Conservation (phyloP, 139 green algal genomes). For the Auxenochlorella protothecoides region DNA sequence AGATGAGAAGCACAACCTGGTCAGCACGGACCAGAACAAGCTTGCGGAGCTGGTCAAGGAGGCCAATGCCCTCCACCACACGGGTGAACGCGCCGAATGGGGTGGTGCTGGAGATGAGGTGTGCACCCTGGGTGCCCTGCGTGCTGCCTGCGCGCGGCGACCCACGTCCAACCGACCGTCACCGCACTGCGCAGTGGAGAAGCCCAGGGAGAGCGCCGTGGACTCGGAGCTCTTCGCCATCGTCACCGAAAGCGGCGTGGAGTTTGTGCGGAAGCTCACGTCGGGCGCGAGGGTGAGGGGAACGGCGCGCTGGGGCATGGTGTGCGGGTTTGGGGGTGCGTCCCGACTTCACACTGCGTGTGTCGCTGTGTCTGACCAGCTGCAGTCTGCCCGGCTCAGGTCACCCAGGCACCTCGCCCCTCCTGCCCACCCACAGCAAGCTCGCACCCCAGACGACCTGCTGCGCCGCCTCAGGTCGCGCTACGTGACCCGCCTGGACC, state of each 20-base stretch:
- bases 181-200: conserved; percentile 9
- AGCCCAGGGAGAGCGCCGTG: conserved; percentile 40
- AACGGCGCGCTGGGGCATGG: conserved; percentile 2
- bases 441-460: conserved; percentile 8
- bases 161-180: too few relatives aligned
- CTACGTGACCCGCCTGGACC: conserved; percentile 19
- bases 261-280: conserved; percentile 20
- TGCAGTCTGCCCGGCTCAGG: too few relatives aligned
- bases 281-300: conserved; percentile 5
- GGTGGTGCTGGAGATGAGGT: too few relatives aligned
- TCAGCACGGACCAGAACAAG: conserved; percentile 7
- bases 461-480: conserved; percentile 22
- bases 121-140: too few relatives aligned
- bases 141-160: too few relatives aligned
- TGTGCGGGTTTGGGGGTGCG: neutral
- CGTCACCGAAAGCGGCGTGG: conserved; percentile 26
- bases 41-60: conserved; percentile 3
- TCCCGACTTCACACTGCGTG: too few relatives aligned
- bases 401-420: too few relatives aligned
- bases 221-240: conserved; percentile 45
- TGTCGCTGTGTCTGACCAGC: too few relatives aligned
- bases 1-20: conserved; percentile 11
- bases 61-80: conserved; percentile 3
- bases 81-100: neutral
- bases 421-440: too few relatives aligned